phyloP scores from a whole-genome alignment of 306 rosid genomes.

The Castanea sativa region DNA sequence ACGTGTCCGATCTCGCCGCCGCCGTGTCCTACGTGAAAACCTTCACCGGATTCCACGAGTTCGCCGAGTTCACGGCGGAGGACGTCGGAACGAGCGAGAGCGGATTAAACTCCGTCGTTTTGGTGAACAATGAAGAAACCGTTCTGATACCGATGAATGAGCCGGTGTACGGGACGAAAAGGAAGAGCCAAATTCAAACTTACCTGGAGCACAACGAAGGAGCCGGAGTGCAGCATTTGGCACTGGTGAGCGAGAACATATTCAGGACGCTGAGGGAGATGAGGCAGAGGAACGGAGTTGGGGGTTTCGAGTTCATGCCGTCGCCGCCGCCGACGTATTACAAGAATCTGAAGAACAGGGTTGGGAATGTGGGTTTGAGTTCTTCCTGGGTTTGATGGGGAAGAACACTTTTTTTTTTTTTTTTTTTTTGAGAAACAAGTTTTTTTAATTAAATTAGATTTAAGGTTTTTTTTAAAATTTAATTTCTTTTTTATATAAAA shows the following conservation, averaged over 20 bases:
- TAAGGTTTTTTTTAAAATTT: no score
- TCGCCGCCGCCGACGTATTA: constrained; percentile 90
- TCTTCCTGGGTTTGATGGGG: no score
- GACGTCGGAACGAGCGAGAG: constrained; percentile 91
- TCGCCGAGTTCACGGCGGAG: constrained; percentile 94
- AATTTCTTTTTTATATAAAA: no score
- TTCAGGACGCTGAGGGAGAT: constrained; percentile 78
- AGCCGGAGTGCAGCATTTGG: constrained; percentile 84
- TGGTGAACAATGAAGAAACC: constrained; percentile 72
- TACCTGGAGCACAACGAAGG: constrained; percentile 96
- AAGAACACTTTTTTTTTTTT: no score
- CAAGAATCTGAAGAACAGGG: constrained; percentile 62
- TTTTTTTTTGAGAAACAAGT: no score
- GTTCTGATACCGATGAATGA: constrained; percentile 81
- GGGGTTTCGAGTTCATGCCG: constrained; percentile 95
- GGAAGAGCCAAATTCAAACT: constrained; percentile 92
- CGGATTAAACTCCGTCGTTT: constrained; percentile 74
- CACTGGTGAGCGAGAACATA: constrained; percentile 54
- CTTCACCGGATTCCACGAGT: constrained; percentile 84
- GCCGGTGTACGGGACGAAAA: constrained; percentile 82
- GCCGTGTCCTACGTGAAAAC: constrained; percentile 48
- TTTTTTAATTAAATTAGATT: no score
- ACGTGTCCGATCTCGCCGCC: constrained; percentile 57
- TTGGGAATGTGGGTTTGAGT: constrained; percentile 62
- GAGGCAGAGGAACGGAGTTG: constrained; percentile 61